Percentiles rank a stretch among this genome's conserved stretches.
These are phyloP conservation scores for Lactuca saligna DNA, from an alignment of 129 eudicot genomes.

Conservation along the genomic window DNA sequence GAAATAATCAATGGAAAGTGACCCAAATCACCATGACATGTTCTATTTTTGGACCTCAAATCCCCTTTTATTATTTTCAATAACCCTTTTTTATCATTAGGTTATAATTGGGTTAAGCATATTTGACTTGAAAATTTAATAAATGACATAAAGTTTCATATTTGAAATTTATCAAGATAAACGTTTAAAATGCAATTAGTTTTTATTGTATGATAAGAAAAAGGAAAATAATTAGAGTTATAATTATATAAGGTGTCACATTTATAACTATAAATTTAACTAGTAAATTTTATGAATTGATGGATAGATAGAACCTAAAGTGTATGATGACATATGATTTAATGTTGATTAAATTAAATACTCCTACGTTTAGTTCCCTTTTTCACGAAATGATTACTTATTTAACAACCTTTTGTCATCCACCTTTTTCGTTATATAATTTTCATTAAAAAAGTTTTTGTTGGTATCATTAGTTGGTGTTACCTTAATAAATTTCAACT, in stretches of 20 bases:
- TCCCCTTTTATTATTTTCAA: neutral
- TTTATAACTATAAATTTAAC: no score
- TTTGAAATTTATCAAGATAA: no score
- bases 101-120: neutral
- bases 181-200: neutral
- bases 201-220: no score
- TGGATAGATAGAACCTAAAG: conserved; percentile 9
- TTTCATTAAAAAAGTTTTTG: no score
- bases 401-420: neutral
- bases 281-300: conserved; percentile 16
- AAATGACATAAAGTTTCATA: neutral
- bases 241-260: conserved; percentile 6
- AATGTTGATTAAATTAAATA: conserved; percentile 20
- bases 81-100: neutral
- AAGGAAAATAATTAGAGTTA: neutral
- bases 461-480: no score
- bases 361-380: neutral
- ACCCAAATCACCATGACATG: conserved; percentile 51
- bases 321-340: conserved; percentile 13
- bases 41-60: conserved; percentile 23
- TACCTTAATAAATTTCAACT: no score
- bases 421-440: no score
- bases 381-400: conserved; percentile 6
- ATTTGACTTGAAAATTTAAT: neutral
- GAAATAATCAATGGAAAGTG: conserved; percentile 59